These are phyloP conservation scores for Cucurbita ficifolia DNA, from an alignment of 306 rosid species.

Conservation along the genomic window DNA sequence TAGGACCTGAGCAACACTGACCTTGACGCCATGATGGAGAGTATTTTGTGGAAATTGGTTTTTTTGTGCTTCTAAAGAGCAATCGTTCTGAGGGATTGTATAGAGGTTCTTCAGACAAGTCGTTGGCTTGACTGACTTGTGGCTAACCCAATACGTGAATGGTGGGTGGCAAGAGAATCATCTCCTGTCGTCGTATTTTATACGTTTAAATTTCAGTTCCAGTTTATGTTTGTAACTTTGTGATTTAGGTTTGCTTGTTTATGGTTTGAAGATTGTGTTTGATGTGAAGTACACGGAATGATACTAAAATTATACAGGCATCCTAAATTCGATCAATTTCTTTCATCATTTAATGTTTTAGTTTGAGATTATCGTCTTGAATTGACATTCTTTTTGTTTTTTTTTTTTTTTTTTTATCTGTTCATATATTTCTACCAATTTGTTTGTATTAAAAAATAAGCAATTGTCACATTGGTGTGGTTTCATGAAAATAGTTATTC, in stretches of 20 bases:
- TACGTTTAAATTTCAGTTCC: not conserved
- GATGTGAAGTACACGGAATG: not conserved
- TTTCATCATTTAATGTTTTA: not conserved
- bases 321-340: not conserved
- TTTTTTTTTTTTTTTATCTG: too few species aligned
- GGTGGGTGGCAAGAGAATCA: not conserved
- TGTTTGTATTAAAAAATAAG: too few species aligned
- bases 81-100: not conserved
- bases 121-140: not conserved
- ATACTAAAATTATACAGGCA: not conserved
- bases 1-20: not conserved
- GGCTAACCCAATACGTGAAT: conserved; percentile 2
- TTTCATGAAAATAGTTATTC: too few species aligned
- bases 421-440: too few species aligned
- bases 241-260: not conserved
- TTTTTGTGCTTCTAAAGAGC: not conserved
- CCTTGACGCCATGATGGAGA: not conserved
- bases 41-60: not conserved
- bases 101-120: not conserved
- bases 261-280: not conserved
- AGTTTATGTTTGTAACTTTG: not conserved
- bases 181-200: not conserved
- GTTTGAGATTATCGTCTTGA: not conserved
- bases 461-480: too few species aligned
- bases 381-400: too few species aligned